Percentiles rank a stretch among this genome's conserved stretches.
Conservation (phyloP, 2,329 filamentous ascomycete genomes). For the Apiospora kogelbergensis region DNA sequence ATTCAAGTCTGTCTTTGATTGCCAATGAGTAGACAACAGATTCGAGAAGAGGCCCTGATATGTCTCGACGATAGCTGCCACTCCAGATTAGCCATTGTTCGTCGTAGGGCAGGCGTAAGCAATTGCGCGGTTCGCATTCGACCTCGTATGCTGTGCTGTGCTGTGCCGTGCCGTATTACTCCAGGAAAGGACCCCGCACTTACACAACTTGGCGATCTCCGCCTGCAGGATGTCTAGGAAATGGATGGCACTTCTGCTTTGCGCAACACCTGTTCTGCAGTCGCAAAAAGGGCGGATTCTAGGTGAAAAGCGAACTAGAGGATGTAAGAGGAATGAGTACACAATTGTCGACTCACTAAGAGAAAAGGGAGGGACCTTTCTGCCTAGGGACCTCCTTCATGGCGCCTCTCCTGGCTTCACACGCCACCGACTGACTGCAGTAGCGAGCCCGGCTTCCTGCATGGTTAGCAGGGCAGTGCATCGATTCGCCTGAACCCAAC, state of each 20-base stretch:
- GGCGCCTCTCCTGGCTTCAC: background rate
- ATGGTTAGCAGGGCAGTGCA: background rate
- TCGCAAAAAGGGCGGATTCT: background rate
- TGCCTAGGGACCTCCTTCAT: background rate
- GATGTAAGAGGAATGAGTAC: background rate
- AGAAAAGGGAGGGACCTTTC: background rate
- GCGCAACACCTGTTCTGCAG: background rate
- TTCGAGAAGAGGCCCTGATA: background rate
- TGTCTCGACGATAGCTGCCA: background rate
- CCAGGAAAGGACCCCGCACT: constrained; percentile 8
- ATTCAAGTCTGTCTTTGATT: constrained; percentile 6
- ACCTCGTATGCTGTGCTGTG: background rate
- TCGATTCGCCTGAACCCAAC: background rate
- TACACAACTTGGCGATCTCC: constrained; percentile 6
- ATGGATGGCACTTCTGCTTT: background rate
- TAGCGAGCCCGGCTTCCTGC: background rate
- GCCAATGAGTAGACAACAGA: background rate
- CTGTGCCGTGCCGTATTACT: background rate
- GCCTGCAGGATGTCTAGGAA: background rate
- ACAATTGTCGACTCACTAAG: background rate
- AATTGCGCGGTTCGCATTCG: background rate
- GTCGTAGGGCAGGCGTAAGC: background rate
- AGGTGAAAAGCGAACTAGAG: background rate
- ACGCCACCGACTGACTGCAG: background rate
- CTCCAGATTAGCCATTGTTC: background rate